Base-by-base conservation (phyloP, 208 protist species). In the Crithidia sp. region DNA sequence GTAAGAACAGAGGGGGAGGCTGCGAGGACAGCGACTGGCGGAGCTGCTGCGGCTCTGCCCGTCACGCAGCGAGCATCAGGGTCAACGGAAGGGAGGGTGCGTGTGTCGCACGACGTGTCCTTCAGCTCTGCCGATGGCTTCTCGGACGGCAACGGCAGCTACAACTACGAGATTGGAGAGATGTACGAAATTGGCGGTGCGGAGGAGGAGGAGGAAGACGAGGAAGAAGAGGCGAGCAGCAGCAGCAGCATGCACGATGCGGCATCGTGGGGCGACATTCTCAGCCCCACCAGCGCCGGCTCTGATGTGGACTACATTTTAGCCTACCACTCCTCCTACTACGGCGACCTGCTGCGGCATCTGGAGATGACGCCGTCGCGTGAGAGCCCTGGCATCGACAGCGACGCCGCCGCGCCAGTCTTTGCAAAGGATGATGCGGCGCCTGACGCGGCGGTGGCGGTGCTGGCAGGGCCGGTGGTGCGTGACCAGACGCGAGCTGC, bases 291-390 rank as follows among this genome's bases (percentile, higher is more conserved):
- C 7, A 57, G 50, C 50, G 39, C 50, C 43, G 65, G 39, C n/a
- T 61, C 65, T 4, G 65, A 70, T 43, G n/a, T 70, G 6, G 65
- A 70, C 53, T 61, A 70, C 65, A 61, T 70, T 14, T 12, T 70
- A 5, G 52, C n/a, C 12, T 70, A 70, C 53, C 65, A 70, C 53
- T 70, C 65, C 43, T 61, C 65, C 9, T 70, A 70, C 54, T 70
- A 70, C 54, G 54, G 65, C 17, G 65, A 59, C 13, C 44, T 57
- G 53, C 16, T 60, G 53, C 55, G 36, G 43, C 50, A 49, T 9
- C 6, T 37, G 41, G 53, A 61, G 47, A 70, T 12, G 3, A 52
- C 65, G 54, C 37, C 16, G 13, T 70, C 65, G 10, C 65, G 65
- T 9, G 65, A 50, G 54, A 70, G 53, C 13, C 19, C 61, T 43